Base-by-base conservation (phyloP, 768 basidiomycete genomes). In the Amanita jacksonii region DNA sequence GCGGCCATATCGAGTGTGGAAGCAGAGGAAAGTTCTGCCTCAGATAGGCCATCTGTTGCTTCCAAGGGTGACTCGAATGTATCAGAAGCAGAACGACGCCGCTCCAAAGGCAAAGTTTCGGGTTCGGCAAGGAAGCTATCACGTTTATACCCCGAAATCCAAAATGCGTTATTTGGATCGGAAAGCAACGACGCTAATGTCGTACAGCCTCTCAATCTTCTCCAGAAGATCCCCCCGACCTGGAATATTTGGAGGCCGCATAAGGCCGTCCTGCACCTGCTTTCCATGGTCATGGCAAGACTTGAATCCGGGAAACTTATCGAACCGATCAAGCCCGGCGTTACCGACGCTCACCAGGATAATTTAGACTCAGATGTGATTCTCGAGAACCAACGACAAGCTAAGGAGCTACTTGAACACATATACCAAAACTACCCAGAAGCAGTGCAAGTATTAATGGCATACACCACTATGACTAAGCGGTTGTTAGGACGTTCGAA, bases 241-340 rank as follows among this genome's bases (percentile, higher is more conserved):
- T 83, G 79, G 76, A 71, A 76, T 37, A 56, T 63, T 35, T 87
- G 84, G 86, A 66, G 66, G 34, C 76, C 80, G n/a, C 81, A 84
- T 53, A 55, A 49, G 20, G 62, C 63, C 36, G 67, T 76, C 4
- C 56, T 82, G 43, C 58, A 61, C 2, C 52, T 75, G 7, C 57
- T 88, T 37, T 58, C 70, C 20, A 54, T 62, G 4, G 73, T 71
- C 2, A 51, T 79, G 8, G 52, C 58, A 12, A 68, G 69, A 37
- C 66, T 88, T 19, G 61, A 66, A 48, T 57, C 66, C 8, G 85
- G 84, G 3, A 62, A 59, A 31, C 53, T 70, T 24, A 60, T 79
- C 13, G 62, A 67, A 44, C 68, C 79, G 7, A 53, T 74, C 16
- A 46, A 45, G 34, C 41, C 52, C 1, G 56, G 57, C 40, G 60